These are phyloP conservation scores for Cochlearia excelsa DNA, from an alignment of 345 rosid genomes.

Conservation along the genomic window DNA sequence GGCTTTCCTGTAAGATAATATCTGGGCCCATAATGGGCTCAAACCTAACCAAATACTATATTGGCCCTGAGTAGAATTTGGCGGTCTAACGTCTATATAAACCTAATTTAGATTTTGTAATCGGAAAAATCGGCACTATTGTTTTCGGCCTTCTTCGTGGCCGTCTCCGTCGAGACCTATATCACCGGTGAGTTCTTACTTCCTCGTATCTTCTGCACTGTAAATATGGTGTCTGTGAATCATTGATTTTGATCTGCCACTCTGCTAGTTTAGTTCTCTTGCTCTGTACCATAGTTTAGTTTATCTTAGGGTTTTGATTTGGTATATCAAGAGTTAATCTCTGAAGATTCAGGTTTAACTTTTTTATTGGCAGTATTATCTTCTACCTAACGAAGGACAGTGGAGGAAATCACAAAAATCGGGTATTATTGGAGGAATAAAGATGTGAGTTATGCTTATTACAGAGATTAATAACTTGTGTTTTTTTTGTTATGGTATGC, in stretches of 20 bases:
- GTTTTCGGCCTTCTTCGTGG: neutral
- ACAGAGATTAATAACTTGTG: neutral
- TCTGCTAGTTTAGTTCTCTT: no score
- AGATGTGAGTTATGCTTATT: constrained; percentile 37
- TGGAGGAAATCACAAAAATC: constrained; percentile 32
- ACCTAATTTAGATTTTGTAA: no score
- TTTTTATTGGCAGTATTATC: constrained; percentile 7
- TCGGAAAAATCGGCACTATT: no score
- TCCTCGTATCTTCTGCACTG: neutral
- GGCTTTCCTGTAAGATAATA: no score
- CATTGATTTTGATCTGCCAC: no score
- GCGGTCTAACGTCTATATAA: no score
- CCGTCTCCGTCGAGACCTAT: constrained; percentile 3
- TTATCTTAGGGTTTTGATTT: no score
- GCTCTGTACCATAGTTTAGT: no score
- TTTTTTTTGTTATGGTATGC: neutral
- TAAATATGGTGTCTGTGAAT: no score
- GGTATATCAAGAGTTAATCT: neutral
- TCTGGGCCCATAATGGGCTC: no score
- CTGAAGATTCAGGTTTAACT: neutral
- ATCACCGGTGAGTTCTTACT: constrained; percentile 13
- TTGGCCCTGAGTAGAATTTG: no score
- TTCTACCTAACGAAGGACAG: constrained; percentile 14
- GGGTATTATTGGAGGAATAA: constrained; percentile 25
- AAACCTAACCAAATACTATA: no score